phyloP scores from a whole-genome alignment of 2,329 filamentous ascomycete genomes.

The Biscogniauxia marginata region DNA sequence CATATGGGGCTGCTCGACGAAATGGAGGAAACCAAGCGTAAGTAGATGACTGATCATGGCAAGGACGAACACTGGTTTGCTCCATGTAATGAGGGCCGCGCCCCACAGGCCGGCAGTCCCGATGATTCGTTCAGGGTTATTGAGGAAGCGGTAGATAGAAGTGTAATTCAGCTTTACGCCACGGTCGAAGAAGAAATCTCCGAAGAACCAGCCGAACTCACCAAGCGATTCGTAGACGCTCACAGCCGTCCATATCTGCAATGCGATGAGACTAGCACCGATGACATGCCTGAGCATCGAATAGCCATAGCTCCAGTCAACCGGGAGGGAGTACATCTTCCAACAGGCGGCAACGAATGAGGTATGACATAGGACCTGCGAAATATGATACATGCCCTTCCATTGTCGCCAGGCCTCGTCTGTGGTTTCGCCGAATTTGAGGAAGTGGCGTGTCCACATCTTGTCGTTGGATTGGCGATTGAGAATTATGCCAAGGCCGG shows the following conservation, averaged over 20 bases:
- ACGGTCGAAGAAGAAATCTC: conserved; percentile 96
- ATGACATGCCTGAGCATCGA: conserved; percentile 84
- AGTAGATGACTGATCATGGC: conserved; percentile 83
- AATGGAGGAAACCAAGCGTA: conserved; percentile 83
- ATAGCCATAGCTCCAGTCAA: conserved; percentile 84
- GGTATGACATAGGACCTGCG: conserved; percentile 84
- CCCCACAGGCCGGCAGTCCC: conserved; percentile 96
- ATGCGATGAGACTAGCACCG: conserved; percentile 73
- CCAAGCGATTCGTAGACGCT: conserved; percentile 95
- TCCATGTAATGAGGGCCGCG: conserved; percentile 89
- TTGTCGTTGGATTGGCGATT: conserved; percentile 85
- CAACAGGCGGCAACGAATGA: conserved; percentile 89
- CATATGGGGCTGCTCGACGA: conserved; percentile 96
- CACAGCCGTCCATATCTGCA: conserved; percentile 89
- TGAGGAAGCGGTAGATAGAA: conserved; percentile 96
- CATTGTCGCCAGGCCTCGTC: conserved; percentile 96
- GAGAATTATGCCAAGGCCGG: conserved; percentile 83
- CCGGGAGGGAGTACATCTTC: conserved; percentile 92
- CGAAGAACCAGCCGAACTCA: conserved; percentile 99
- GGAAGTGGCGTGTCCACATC: conserved; percentile 93
- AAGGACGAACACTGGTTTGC: conserved; percentile 79
- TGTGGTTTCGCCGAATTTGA: conserved; percentile 90
- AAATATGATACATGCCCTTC: conserved; percentile 94
- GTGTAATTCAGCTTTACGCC: conserved; percentile 88
- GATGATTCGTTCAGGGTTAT: conserved; percentile 93